Evolutionary conservation across 2,329 filamentous ascomycete species (phyloP).

Genomic region (Fusarium sterilihyphosum): DNA sequence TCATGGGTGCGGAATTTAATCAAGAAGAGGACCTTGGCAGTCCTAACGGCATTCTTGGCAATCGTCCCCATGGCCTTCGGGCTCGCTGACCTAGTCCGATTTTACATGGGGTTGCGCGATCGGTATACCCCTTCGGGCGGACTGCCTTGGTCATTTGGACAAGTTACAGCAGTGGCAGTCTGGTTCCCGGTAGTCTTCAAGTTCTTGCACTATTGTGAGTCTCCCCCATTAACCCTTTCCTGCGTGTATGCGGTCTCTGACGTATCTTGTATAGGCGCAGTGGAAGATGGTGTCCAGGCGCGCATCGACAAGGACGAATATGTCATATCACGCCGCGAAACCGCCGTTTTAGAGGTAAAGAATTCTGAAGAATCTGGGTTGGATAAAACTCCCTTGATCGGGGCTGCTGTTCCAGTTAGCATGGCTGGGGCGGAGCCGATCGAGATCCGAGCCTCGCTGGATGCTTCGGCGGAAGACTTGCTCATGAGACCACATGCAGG

Average conservation of each 20-base stretch:
- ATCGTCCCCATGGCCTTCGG: neutral
- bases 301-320: neutral
- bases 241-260: neutral
- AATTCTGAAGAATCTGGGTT: neutral
- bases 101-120: neutral
- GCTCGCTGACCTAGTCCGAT: neutral
- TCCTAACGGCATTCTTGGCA: neutral
- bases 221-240: fast-evolving
- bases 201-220: neutral
- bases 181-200: neutral
- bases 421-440: neutral
- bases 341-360: neutral
- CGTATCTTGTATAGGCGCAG: neutral
- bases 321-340: neutral
- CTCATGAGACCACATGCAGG: neutral
- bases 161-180: neutral
- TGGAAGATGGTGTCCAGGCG: neutral
- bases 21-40: neutral
- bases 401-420: neutral
- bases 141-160: neutral
- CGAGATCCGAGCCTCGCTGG: neutral
- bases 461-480: neutral
- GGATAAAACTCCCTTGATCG: neutral
- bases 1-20: neutral
- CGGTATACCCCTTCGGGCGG: neutral